These are phyloP conservation scores for Xylaria sp. DNA, from an alignment of 2,329 filamentous ascomycete species.

Conservation along the genomic window DNA sequence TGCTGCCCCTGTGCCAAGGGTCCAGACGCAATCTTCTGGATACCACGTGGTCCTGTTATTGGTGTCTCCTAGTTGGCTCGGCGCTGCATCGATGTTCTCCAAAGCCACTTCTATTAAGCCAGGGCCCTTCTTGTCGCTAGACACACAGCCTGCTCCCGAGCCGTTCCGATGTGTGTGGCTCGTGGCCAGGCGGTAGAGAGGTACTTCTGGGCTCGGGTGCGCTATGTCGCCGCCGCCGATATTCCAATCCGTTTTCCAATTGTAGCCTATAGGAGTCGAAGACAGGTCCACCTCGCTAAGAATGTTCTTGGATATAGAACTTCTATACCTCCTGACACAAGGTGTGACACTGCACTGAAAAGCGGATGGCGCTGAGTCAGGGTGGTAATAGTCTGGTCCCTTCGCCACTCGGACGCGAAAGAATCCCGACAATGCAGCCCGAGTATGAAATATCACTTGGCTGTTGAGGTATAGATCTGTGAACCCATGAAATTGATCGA, in stretches of 20 bases:
- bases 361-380: background rate
- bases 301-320: background rate
- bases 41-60: background rate
- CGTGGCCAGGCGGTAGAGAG: background rate
- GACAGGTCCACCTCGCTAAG: background rate
- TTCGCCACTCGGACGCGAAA: no score
- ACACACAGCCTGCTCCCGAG: background rate
- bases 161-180: background rate
- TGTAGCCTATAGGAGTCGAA: background rate
- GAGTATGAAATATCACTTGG: no score
- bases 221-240: background rate
- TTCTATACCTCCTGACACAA: background rate
- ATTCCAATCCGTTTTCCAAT: background rate
- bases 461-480: background rate
- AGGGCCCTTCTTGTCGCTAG: background rate
- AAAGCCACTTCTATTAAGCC: background rate
- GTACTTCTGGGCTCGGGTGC: no score
- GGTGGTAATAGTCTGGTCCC: no score
- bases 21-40: slow-evolving; percentile 4
- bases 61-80: background rate
- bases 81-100: slow-evolving; percentile 4
- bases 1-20: background rate
- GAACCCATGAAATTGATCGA: background rate
- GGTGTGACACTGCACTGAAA: slow-evolving; percentile 6
- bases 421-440: no score